Percentiles rank a stretch among this genome's conserved stretches.
Conservation (phyloP, 495 filamentous ascomycete genomes). For the Penicillium angulare region DNA sequence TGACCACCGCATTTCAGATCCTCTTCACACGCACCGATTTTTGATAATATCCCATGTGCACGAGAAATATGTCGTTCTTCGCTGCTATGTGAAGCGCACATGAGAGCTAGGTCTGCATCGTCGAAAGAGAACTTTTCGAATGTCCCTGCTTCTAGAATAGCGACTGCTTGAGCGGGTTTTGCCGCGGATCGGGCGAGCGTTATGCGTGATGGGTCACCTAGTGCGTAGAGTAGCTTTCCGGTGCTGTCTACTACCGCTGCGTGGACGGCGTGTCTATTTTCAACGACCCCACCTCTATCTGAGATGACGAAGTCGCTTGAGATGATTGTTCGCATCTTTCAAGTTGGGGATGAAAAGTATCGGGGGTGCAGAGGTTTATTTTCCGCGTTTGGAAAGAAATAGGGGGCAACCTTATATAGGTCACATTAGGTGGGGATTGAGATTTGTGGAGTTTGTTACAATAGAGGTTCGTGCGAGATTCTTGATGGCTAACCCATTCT, state of each 20-base stretch:
- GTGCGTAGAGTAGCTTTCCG: conserved; percentile 29
- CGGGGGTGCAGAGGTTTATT: neutral
- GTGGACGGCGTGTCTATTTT: conserved; percentile 39
- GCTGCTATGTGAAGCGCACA: conserved; percentile 47
- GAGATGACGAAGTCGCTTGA: conserved; percentile 25
- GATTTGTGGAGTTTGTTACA: too few relatives aligned
- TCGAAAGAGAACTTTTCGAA: conserved; percentile 32
- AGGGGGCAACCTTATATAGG: too few relatives aligned
- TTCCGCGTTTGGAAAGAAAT: too few relatives aligned
- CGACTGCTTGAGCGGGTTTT: conserved; percentile 41
- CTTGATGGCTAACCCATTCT: too few relatives aligned
- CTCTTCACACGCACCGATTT: conserved; percentile 19
- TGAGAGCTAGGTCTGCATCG: conserved; percentile 37
- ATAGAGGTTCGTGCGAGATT: too few relatives aligned
- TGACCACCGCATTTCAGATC: conserved; percentile 40
- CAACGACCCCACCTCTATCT: conserved; percentile 28
- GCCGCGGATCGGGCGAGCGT: conserved; percentile 42
- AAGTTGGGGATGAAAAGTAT: neutral
- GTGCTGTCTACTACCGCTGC: conserved; percentile 33
- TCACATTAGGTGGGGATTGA: too few relatives aligned
- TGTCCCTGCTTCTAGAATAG: conserved; percentile 32
- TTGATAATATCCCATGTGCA: conserved; percentile 31
- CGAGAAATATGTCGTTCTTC: conserved; percentile 36
- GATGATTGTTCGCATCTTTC: conserved; percentile 18
- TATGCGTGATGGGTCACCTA: conserved; percentile 36